phyloP scores from a whole-genome alignment of 179 eudicot species.

The Silene vulgaris region DNA sequence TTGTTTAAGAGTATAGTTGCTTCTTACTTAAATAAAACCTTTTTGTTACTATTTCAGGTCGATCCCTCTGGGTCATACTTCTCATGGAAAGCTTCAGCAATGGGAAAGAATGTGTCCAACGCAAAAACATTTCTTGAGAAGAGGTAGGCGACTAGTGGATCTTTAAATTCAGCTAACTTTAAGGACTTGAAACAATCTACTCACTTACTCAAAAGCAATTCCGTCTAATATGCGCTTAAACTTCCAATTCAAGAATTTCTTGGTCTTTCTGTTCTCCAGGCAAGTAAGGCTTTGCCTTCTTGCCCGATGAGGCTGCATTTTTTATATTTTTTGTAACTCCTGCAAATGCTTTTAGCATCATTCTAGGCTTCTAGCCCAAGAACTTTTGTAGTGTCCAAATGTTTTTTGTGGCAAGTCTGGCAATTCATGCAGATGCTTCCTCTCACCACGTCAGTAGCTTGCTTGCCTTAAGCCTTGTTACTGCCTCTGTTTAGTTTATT shows the following conservation, averaged over 20 bases:
- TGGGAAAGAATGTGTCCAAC: conserved; percentile 95
- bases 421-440: neutral
- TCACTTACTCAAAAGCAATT: neutral
- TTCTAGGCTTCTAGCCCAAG: neutral
- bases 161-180: neutral
- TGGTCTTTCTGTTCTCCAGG: neutral
- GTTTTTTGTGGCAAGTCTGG: neutral
- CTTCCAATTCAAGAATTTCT: neutral
- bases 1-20: neutral
- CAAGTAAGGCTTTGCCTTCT: neutral
- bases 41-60: conserved; percentile 39
- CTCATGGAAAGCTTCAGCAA: conserved; percentile 97
- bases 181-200: neutral
- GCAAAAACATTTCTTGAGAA: conserved; percentile 95
- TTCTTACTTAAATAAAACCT: neutral
- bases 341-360: neutral
- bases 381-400: neutral
- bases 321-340: neutral
- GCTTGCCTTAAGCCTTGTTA: neutral
- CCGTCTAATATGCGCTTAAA: neutral
- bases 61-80: conserved; percentile 95
- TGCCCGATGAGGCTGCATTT: neutral
- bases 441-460: neutral
- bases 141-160: conserved; percentile 39
- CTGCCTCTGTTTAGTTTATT: neutral